Evolutionary conservation across 2,329 filamentous ascomycete genomes (phyloP), one percentile per base, ranked within the genome.

Genomic region (Aspergillus hiratsukae): DNA sequence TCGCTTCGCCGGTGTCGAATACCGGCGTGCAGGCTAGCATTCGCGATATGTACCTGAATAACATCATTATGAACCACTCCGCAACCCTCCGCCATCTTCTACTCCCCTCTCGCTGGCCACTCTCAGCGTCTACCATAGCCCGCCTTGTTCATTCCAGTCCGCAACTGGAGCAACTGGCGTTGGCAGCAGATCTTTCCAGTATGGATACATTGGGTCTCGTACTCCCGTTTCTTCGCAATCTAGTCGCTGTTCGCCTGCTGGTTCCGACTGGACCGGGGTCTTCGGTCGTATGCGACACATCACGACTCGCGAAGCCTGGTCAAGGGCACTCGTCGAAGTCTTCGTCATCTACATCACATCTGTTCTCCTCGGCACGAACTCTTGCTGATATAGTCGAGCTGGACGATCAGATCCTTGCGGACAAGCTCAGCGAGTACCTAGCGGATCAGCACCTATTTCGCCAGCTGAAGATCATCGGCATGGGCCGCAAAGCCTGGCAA

Each of bases 81-180:
- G 60, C 73, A 23, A 80, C 74, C 1, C 68, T 87, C 43, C 78
- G 77, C 46, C 81, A 84, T 61, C 76, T 87, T 5, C 76, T 86
- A 2, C 76, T 87, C 4, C 77, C 78, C 2, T 78, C 83, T 35
- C 74, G 78, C 46, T 86, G 83, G 82, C 70, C 76, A 19, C 73
- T 86, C 2, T 76, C 77, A 17, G 72, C 76, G 2, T 67, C 74
- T 1, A 73, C 80, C 4, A 70, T 86, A 8, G 76, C 75, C 31
- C 76, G 78, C 7, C 69, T 86, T 6, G 79, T 83, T 31, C 78
- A 80, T 51, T 71, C 71, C 9, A 84, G 82, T 56, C 82, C 83
- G 0, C 77, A 84, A 53, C 71, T 87, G 14, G 82, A 85, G 58
- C 83, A 87, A 62, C 71, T 87, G 1, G 82, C 77, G 27, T 70